A percentile compares a stretch with the other conserved stretches of the same genome.
These are phyloP conservation scores for Erythrobasidium hasegawianum DNA, from an alignment of 1,284 basidiomycete species.

Conservation along the genomic window DNA sequence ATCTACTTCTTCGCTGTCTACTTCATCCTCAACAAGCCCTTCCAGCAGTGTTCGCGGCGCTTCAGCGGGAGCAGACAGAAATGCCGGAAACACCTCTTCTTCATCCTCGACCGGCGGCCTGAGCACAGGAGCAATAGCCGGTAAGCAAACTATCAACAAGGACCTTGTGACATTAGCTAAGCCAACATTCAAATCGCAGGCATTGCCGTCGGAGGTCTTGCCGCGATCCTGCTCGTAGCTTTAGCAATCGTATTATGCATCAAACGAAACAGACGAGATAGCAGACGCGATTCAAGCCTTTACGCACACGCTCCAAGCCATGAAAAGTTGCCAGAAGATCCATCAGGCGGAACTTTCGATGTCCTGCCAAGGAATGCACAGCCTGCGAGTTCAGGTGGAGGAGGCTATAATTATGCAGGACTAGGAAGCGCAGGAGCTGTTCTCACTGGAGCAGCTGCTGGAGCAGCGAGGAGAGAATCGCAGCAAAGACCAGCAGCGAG, in stretches of 20 bases:
- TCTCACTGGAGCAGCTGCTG: conserved; percentile 15
- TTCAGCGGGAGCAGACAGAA: not conserved
- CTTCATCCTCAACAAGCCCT: not conserved
- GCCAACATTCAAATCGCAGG: conserved; percentile 2
- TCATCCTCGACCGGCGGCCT: conserved; percentile 1
- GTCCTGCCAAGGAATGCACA: conserved; percentile 4
- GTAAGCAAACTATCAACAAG: conserved; percentile 7
- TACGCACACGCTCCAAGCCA: conserved; percentile 9
- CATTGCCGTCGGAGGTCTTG: conserved; percentile 25
- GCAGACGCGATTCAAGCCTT: conserved; percentile 12
- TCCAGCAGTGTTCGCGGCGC: not conserved
- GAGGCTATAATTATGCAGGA: not conserved
- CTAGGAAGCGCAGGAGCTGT: conserved; percentile 7
- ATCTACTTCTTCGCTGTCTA: not conserved
- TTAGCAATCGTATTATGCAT: conserved; percentile 16
- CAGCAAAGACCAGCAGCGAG: not conserved
- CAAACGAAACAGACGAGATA: conserved; percentile 1
- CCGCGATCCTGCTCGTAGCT: conserved; percentile 7
- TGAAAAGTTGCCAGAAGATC: conserved; percentile 8
- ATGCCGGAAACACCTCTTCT: not conserved
- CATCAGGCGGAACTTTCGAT: not conserved
- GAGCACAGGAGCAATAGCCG: conserved; percentile 24
- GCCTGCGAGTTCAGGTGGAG: not conserved
- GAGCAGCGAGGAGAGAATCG: not conserved
- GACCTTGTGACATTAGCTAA: not conserved